phyloP scores from a whole-genome alignment of 108 stramenopile genomes.

The Nannochloropsis gaditana region DNA sequence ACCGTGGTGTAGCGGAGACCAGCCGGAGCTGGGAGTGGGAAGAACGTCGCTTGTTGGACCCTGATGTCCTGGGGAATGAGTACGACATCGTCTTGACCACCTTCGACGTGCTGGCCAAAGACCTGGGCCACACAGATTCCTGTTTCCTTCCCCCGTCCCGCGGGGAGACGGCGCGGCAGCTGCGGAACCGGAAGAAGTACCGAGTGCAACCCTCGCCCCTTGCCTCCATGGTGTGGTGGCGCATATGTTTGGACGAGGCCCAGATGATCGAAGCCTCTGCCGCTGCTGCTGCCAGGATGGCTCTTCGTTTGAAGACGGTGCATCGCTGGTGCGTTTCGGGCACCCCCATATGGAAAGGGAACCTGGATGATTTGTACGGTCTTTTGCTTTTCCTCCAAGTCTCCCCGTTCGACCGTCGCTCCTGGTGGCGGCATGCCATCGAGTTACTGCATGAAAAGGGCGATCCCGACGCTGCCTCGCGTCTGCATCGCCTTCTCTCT shows the following conservation, averaged over 20 bases:
- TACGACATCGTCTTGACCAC: constrained; percentile 40
- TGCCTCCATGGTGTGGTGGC: constrained; percentile 31
- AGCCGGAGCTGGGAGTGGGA: background rate
- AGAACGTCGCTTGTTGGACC: constrained; percentile 3
- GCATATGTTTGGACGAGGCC: constrained; percentile 39
- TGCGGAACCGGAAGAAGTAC: background rate
- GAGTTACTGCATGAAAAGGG: background rate
- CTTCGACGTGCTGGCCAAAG: constrained; percentile 35
- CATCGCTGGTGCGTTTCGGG: constrained; percentile 42
- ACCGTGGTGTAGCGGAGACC: background rate
- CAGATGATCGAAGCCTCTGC: constrained; percentile 29
- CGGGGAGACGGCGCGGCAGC: background rate
- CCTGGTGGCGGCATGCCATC: background rate
- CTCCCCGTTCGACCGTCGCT: background rate
- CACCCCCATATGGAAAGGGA: constrained; percentile 39
- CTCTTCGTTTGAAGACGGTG: constrained; percentile 4
- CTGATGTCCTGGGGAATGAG: constrained; percentile 18
- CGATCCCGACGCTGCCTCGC: background rate
- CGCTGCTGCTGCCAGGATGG: constrained; percentile 31
- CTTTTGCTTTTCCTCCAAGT: constrained; percentile 33
- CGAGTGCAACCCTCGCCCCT: background rate
- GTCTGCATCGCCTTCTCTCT: background rate
- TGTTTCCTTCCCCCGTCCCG: constrained; percentile 10
- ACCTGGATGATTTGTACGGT: constrained; percentile 39
- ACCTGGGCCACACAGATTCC: background rate